These are phyloP conservation scores for Fusarium lateritium DNA, from an alignment of 2,329 filamentous ascomycete species.

Conservation along the genomic window DNA sequence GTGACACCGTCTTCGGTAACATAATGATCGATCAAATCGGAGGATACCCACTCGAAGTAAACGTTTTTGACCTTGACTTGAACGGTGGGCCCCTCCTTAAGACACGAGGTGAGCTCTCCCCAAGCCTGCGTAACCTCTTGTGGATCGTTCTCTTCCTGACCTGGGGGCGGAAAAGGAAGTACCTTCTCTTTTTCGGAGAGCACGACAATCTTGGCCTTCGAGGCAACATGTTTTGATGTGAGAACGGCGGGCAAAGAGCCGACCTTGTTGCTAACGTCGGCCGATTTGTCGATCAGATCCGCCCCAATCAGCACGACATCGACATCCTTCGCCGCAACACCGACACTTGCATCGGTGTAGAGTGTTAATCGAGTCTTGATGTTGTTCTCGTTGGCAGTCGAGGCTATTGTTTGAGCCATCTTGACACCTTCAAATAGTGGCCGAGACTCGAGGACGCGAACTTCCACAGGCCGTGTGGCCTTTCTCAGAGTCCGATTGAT, in stretches of 20 bases:
- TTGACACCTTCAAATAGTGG: slow-evolving; percentile 76
- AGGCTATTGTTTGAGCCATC: slow-evolving; percentile 66
- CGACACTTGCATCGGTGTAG: slow-evolving; percentile 73
- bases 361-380: slow-evolving; percentile 58
- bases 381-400: slow-evolving; percentile 52
- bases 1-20: slow-evolving; percentile 68
- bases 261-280: slow-evolving; percentile 76
- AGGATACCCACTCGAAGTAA: slow-evolving; percentile 74
- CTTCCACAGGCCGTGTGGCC: slow-evolving; percentile 60
- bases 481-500: slow-evolving; percentile 60
- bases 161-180: slow-evolving; percentile 59
- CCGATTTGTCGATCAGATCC: slow-evolving; percentile 70
- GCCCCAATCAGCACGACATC: slow-evolving; percentile 75
- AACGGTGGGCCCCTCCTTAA: neutral
- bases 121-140: slow-evolving; percentile 66
- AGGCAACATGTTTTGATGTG: slow-evolving; percentile 65
- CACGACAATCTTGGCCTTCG: slow-evolving; percentile 65
- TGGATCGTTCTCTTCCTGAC: slow-evolving; percentile 64
- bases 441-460: slow-evolving; percentile 76
- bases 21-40: slow-evolving; percentile 66
- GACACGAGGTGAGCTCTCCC: slow-evolving; percentile 48
- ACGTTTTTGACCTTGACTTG: slow-evolving; percentile 61
- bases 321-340: slow-evolving; percentile 64
- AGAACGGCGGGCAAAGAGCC: slow-evolving; percentile 73
- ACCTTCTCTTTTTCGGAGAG: slow-evolving; percentile 75